phyloP scores from a whole-genome alignment of 139 green algal species.

The Chlorella sorokiniana region DNA sequence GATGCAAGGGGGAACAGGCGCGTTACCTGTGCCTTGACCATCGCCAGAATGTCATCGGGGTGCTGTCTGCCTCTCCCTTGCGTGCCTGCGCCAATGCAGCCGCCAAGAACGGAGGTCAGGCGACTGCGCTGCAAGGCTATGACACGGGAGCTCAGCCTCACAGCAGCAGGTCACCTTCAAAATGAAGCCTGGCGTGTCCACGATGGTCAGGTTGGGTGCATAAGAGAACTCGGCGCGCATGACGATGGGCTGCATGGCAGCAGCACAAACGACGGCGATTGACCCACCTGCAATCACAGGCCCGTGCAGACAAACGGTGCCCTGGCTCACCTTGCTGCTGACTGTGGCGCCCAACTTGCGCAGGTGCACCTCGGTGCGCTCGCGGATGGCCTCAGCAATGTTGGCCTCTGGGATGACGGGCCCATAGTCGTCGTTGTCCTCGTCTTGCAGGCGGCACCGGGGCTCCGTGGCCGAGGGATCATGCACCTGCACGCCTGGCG shows the following conservation, averaged over 20 bases:
- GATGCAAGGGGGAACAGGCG: too few species aligned
- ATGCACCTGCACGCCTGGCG: slow-evolving; percentile 62
- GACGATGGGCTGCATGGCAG: slow-evolving; percentile 44
- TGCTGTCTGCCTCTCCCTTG: slow-evolving; percentile 82
- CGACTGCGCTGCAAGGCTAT: neutral
- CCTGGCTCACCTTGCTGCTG: slow-evolving; percentile 61
- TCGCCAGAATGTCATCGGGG: slow-evolving; percentile 91
- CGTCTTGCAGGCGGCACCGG: slow-evolving; percentile 85
- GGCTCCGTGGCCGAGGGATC: slow-evolving; percentile 74
- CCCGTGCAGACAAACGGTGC: neutral
- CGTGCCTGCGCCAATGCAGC: slow-evolving; percentile 56
- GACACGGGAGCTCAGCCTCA: neutral
- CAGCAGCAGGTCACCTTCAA: slow-evolving; percentile 66
- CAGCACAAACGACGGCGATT: neutral
- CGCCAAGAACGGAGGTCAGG: neutral
- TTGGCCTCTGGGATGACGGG: slow-evolving; percentile 57
- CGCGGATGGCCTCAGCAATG: slow-evolving; percentile 80
- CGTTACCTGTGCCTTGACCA: slow-evolving; percentile 94
- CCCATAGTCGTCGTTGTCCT: slow-evolving; percentile 83
- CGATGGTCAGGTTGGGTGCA: slow-evolving; percentile 92
- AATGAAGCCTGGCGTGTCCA: slow-evolving; percentile 95
- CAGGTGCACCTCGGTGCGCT: slow-evolving; percentile 84
- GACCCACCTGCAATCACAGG: too few species aligned
- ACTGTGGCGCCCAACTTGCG: slow-evolving; percentile 70
- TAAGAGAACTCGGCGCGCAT: slow-evolving; percentile 70